Conservation (phyloP, 2,329 filamentous ascomycete genomes). For the Stagonosporopsis tanaceti region DNA sequence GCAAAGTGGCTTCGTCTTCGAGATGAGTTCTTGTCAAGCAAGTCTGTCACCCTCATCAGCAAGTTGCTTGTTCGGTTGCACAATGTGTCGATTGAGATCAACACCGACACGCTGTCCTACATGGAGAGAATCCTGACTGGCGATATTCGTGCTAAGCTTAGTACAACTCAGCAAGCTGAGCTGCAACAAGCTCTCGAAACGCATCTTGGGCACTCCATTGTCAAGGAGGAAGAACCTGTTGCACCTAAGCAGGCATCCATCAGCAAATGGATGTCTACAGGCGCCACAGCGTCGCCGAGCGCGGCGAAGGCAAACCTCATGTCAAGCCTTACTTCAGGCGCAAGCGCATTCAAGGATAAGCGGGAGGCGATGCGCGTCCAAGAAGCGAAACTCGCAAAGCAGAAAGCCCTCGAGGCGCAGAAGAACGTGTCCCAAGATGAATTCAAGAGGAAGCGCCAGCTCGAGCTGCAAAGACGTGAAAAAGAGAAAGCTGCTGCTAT, state of each 20-base stretch:
- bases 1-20: constrained; percentile 89
- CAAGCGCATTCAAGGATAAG: constrained; percentile 40
- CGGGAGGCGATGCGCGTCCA: constrained; percentile 33
- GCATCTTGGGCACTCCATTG: constrained; percentile 52
- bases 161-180: constrained; percentile 83
- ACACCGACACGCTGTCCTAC: constrained; percentile 64
- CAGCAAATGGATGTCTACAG: constrained; percentile 51
- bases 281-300: constrained; percentile 26
- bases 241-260: constrained; percentile 53
- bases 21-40: constrained; percentile 83
- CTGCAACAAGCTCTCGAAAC: constrained; percentile 69
- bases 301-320: constrained; percentile 41
- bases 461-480: constrained; percentile 76
- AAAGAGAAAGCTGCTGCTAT: constrained; percentile 76
- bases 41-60: constrained; percentile 80
- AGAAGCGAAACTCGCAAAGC: constrained; percentile 35
- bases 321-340: constrained; percentile 38
- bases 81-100: constrained; percentile 76
- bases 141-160: constrained; percentile 78
- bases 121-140: constrained; percentile 73
- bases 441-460: constrained; percentile 77
- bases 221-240: constrained; percentile 43
- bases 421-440: constrained; percentile 48
- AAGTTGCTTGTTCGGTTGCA: constrained; percentile 85
- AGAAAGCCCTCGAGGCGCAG: constrained; percentile 36